A percentile compares a stretch with the other conserved stretches of the same genome.
Evolutionary conservation across 305 asterid genomes (phyloP).

Genomic region (Andrographis paniculata): DNA sequence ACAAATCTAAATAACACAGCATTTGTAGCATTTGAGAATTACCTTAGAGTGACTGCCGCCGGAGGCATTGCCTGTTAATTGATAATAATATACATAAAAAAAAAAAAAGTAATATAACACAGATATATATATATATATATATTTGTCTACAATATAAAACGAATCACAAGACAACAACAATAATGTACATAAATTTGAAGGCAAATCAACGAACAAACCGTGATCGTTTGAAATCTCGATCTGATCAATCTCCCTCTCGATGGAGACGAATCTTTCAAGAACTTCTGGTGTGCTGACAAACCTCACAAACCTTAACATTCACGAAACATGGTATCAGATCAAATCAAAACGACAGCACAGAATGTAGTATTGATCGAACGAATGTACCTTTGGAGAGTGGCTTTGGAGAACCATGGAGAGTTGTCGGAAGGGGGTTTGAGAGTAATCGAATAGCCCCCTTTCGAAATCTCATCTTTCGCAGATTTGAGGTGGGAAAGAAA

Average conservation of each 20-base stretch:
- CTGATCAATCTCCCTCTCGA: conserved; percentile 69
- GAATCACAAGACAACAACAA: no score
- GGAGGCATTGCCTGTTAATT: conserved; percentile 24
- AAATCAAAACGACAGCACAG: neutral
- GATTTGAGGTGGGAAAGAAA: conserved; percentile 56
- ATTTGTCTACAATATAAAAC: no score
- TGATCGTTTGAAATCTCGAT: conserved; percentile 64
- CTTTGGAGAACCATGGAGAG: conserved; percentile 66
- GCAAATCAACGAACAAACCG: no score
- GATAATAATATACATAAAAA: no score
- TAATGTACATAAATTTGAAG: no score
- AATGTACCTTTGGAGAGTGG: conserved; percentile 56
- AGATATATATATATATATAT: no score
- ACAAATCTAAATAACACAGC: neutral
- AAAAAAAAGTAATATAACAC: no score
- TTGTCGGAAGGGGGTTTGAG: conserved; percentile 40
- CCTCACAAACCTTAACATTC: conserved; percentile 55
- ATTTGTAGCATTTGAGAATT: no score
- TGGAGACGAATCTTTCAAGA: conserved; percentile 72
- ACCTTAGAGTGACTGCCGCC: conserved; percentile 36
- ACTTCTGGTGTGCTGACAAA: conserved; percentile 78
- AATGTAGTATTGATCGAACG: neutral
- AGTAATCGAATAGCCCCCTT: conserved; percentile 72
- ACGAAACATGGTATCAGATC: neutral
- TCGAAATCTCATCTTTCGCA: conserved; percentile 73